These are phyloP conservation scores for Backusella psychrophila DNA, from an alignment of 192 early-diverging fungal species.

Conservation along the genomic window DNA sequence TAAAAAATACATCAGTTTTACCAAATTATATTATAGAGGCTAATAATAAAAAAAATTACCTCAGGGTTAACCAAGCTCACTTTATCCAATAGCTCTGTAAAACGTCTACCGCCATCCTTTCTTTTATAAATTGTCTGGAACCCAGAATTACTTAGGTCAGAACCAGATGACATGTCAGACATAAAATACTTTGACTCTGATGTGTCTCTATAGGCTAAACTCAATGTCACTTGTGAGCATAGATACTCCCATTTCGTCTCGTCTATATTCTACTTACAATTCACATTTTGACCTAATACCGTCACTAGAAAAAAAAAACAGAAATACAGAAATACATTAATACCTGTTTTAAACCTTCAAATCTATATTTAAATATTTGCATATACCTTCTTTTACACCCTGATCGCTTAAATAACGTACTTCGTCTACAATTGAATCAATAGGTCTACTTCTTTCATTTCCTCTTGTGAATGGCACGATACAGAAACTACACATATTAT, in stretches of 20 bases:
- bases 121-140: slow-evolving; percentile 78
- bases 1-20: background rate
- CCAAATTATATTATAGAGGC: no score
- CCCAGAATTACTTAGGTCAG: slow-evolving; percentile 50
- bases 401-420: slow-evolving; percentile 59
- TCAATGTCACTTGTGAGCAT: background rate
- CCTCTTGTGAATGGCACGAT: slow-evolving; percentile 79
- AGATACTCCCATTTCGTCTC: background rate
- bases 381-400: slow-evolving; percentile 56
- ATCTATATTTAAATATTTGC: background rate
- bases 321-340: background rate
- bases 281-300: slow-evolving; percentile 79
- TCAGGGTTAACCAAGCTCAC: slow-evolving; percentile 68
- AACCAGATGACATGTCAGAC: slow-evolving; percentile 34
- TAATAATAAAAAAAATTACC: slow-evolving; percentile 18
- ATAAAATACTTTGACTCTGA: slow-evolving; percentile 52
- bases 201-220: slow-evolving; percentile 61
- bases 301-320: slow-evolving; percentile 42
- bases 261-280: slow-evolving; percentile 39
- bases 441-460: slow-evolving; percentile 67
- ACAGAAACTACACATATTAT: slow-evolving; percentile 82
- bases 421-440: slow-evolving; percentile 68
- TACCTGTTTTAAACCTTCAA: background rate
- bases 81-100: slow-evolving; percentile 69
- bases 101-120: slow-evolving; percentile 71